Percentiles rank a stretch among this genome's conserved stretches.
phyloP scores from a whole-genome alignment of 192 early-diverging fungal genomes.

The Geranomyces variabilis region DNA sequence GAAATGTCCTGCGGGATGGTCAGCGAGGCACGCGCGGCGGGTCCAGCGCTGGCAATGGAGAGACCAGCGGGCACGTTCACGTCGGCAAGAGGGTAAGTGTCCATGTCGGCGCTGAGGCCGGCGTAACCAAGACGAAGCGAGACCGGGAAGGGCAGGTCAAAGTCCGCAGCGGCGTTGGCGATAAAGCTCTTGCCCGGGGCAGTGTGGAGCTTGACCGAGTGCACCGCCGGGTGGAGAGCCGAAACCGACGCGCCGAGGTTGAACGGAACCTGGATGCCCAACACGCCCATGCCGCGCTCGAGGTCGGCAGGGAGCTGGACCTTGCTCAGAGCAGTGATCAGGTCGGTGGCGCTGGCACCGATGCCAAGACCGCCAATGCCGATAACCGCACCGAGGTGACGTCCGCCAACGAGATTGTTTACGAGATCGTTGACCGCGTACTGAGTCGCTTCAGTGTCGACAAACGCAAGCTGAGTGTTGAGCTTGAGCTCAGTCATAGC shows the following conservation, averaged over 20 bases:
- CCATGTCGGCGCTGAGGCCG: constrained; percentile 10
- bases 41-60: neutral
- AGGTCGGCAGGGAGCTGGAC: constrained; percentile 34
- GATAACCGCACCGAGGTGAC: constrained; percentile 22
- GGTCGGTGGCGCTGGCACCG: constrained; percentile 19
- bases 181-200: constrained; percentile 18
- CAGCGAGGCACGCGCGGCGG: constrained; percentile 16
- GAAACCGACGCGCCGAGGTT: constrained; percentile 10
- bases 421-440: constrained; percentile 29
- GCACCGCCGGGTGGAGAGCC: constrained; percentile 26
- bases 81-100: constrained; percentile 26
- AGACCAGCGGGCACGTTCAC: constrained; percentile 21
- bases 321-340: constrained; percentile 37
- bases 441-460: constrained; percentile 36
- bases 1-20: constrained; percentile 15
- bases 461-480: constrained; percentile 33
- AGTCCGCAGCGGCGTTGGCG: constrained; percentile 26
- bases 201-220: constrained; percentile 23
- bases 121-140: constrained; percentile 24
- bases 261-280: constrained; percentile 27
- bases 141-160: constrained; percentile 36
- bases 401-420: constrained; percentile 36
- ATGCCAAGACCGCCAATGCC: constrained; percentile 22
- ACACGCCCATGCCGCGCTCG: constrained; percentile 28
- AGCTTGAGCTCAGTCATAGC: constrained; percentile 23